Percentiles rank a stretch among this genome's conserved stretches.
Evolutionary conservation across 805 yeast genomes (phyloP).

Genomic region (Starmerella riodocensis): DNA sequence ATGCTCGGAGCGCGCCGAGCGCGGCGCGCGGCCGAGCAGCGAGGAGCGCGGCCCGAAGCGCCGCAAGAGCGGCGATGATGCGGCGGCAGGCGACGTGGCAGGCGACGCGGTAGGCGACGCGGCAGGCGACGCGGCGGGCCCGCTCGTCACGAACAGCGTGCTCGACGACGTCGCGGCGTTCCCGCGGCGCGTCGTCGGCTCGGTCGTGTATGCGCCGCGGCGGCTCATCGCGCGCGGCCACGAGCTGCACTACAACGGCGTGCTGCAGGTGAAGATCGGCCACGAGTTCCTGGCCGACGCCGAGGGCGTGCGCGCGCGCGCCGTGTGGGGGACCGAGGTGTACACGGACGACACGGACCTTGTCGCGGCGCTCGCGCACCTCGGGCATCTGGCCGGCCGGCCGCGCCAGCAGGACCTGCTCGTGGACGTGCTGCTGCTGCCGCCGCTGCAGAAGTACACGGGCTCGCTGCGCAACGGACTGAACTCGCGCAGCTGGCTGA

Average conservation of each 20-base stretch:
- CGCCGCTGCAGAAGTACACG: constrained; percentile 47
- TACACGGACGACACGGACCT: constrained; percentile 92
- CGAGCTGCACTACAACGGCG: constrained; percentile 27
- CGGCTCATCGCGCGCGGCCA: constrained; percentile 22
- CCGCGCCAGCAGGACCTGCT: constrained; percentile 32
- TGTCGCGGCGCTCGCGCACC: constrained; percentile 57
- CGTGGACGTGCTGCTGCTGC: constrained; percentile 51
- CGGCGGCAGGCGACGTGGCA: constrained; percentile 28
- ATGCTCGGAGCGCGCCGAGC: not conserved
- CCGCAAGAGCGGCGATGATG: constrained; percentile 1
- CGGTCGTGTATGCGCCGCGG: constrained; percentile 36
- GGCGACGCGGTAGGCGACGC: too few relatives aligned
- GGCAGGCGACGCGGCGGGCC: too few relatives aligned
- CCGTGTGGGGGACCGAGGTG: constrained; percentile 84
- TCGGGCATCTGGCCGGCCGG: constrained; percentile 39
- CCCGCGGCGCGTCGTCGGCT: constrained; percentile 39
- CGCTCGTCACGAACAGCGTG: constrained; percentile 34
- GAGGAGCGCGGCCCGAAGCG: not conserved
- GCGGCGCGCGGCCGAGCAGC: not conserved
- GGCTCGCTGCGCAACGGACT: constrained; percentile 60
- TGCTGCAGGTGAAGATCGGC: constrained; percentile 49
- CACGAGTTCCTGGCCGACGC: constrained; percentile 28
- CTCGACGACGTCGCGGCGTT: constrained; percentile 32
- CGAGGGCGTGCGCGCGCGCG: constrained; percentile 31
- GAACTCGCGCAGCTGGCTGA: constrained; percentile 61